Percentiles rank a stretch among this genome's conserved stretches.
Conservation (phyloP, 2,329 filamentous ascomycete species). For the Juglanconis oblonga region DNA sequence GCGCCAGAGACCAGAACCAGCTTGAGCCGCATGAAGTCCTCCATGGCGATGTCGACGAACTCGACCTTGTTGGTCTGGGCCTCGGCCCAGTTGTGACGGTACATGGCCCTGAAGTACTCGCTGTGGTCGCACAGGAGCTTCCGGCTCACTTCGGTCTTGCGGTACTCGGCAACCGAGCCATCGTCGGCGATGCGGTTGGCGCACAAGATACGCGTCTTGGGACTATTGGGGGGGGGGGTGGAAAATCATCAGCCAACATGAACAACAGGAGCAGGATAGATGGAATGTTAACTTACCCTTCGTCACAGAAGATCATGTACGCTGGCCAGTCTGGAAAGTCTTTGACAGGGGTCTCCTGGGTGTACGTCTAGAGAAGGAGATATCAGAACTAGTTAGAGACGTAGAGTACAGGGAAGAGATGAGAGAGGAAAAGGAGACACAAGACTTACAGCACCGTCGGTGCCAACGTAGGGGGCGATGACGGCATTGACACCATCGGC, state of each 20-base stretch:
- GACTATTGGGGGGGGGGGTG: neutral
- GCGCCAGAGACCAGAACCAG: neutral
- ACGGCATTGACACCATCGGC: neutral
- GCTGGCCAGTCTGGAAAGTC: constrained; percentile 1
- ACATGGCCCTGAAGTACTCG: neutral
- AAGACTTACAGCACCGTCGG: neutral
- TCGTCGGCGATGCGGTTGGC: neutral
- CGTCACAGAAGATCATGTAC: constrained; percentile 5
- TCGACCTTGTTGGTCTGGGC: neutral
- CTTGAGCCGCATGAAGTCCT: neutral
- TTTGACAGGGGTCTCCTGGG: neutral
- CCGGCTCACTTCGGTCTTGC: neutral
- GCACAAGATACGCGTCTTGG: constrained; percentile 2
- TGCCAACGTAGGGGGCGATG: neutral
- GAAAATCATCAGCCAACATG: neutral
- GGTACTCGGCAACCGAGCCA: neutral
- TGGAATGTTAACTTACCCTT: constrained; percentile 1
- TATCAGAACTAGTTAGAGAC: neutral
- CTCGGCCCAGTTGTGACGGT: neutral
- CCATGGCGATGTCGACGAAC: constrained; percentile 1
- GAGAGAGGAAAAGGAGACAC: neutral
- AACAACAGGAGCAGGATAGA: neutral
- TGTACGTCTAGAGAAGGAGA: neutral
- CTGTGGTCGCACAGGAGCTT: constrained; percentile 9
- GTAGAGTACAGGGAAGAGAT: neutral